A percentile compares a stretch with the other conserved stretches of the same genome.
These are phyloP conservation scores for Triticum aestivum DNA, from an alignment of 176 grass and related monocot genomes.

Conservation along the genomic window DNA sequence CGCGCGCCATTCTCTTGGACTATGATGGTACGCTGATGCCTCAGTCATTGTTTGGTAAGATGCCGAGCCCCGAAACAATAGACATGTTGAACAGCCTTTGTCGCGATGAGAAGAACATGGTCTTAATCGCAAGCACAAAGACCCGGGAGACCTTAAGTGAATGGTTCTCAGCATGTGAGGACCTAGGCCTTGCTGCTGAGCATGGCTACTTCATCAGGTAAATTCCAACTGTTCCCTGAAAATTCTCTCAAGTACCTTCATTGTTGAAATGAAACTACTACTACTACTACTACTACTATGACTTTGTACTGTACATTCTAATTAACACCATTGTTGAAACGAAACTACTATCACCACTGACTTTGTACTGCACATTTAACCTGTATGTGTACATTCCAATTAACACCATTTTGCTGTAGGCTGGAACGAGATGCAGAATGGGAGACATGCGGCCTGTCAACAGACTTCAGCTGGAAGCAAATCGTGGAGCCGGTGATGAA, in stretches of 20 bases:
- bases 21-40: slow-evolving; percentile 95
- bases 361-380: not conserved
- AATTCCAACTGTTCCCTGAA: not conserved
- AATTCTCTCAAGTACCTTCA: not conserved
- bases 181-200: slow-evolving; percentile 73
- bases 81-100: slow-evolving; percentile 72
- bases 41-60: slow-evolving; percentile 70
- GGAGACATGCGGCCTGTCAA: slow-evolving; percentile 46
- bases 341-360: not conserved
- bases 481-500: slow-evolving; percentile 90
- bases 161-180: slow-evolving; percentile 80
- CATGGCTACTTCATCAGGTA: slow-evolving; percentile 90
- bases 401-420: slow-evolving; percentile 34
- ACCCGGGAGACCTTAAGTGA: slow-evolving; percentile 48
- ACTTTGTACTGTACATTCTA: not conserved
- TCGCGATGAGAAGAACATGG: slow-evolving; percentile 63
- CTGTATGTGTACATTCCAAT: not conserved
- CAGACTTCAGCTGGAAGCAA: slow-evolving; percentile 89
- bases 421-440: slow-evolving; percentile 66
- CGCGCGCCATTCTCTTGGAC: slow-evolving; percentile 69
- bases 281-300: not conserved
- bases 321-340: not conserved
- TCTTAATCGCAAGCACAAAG: slow-evolving; percentile 79
- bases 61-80: slow-evolving; percentile 54
- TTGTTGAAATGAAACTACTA: not conserved